Evolutionary conservation across 306 rosid genomes (phyloP).

Genomic region (Medicago arabica): DNA sequence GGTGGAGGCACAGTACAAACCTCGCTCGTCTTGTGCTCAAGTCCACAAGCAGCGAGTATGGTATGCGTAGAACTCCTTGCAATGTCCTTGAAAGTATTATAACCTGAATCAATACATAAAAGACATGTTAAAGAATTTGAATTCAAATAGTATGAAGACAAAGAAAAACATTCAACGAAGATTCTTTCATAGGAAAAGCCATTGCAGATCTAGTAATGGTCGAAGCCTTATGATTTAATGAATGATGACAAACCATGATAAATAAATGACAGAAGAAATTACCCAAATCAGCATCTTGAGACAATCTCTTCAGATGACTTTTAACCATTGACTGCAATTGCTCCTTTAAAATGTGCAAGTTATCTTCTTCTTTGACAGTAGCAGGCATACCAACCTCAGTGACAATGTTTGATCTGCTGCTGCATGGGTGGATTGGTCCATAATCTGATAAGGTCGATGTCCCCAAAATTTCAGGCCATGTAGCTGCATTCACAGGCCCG

Average conservation of each 20-base stretch:
- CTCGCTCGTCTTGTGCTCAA: constrained; percentile 64
- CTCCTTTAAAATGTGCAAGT: constrained; percentile 63
- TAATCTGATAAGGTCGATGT: constrained; percentile 50
- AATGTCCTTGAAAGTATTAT: constrained; percentile 56
- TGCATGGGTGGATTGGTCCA: constrained; percentile 60
- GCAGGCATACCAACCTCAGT: constrained; percentile 42
- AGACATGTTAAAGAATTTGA: constrained; percentile 31
- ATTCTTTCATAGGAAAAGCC: not conserved
- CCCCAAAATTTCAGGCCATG: constrained; percentile 61
- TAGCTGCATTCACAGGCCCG: constrained; percentile 45
- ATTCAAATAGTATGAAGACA: constrained; percentile 15
- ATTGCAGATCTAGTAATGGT: not conserved
- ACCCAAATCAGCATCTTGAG: constrained; percentile 65
- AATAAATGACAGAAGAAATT: constrained; percentile 25
- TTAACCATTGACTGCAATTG: constrained; percentile 65
- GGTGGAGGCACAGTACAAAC: constrained; percentile 64
- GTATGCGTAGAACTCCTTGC: constrained; percentile 65
- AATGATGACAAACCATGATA: constrained; percentile 14
- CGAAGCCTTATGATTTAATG: not conserved
- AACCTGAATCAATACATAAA: constrained; percentile 58
- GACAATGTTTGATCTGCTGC: constrained; percentile 50
- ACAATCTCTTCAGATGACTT: constrained; percentile 66
- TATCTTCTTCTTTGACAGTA: constrained; percentile 49
- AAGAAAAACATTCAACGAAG: not conserved
- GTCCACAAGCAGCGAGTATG: constrained; percentile 77